Evolutionary conservation across 495 filamentous ascomycete species (phyloP), one percentile per base, ranked within the genome.

Genomic region (Penicillium steckii): DNA sequence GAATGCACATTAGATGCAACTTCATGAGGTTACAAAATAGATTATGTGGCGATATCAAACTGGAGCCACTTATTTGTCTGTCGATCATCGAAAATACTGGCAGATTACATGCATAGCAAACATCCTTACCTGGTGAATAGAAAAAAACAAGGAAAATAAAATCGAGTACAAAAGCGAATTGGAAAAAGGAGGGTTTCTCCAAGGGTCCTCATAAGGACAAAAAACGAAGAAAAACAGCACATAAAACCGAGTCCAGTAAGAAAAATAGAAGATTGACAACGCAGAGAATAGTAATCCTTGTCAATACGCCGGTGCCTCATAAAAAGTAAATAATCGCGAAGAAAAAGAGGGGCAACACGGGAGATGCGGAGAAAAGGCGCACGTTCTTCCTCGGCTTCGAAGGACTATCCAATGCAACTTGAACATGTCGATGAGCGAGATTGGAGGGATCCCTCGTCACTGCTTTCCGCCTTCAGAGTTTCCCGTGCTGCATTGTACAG

Each of bases 11-110:
- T 3, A 27, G 43, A 45, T 45, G 43, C 23, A 30, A 45, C 43
- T 30, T 5, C n/a, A 45, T 15, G 26, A 45, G 26, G 43, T 24
- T 26, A 45, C 43, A 3, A 41, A n/a, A 30, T 17, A 24, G 15
- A 45, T 45, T 26, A 12, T 45, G 43, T 45, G 43, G 23, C 43
- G 22, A 45, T 45, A 41, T 41, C 38, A 41, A 41, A n/a, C 38
- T 41, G 38, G 38, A 41, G 38, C 23, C 19, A 19, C 21, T 22
- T 41, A 41, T 41, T 38, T 41, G 18, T 18, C 26, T 45, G 43
- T 45, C 43, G 43, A 45, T 45, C 43, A 45, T 22, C 13, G 43
- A 18, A 18, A 29, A 29, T 4, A 19, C 24, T 26, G 43, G 43
- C 43, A 13, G 22, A 45, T 45, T 24, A 27, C 26, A 22, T 8